Percentiles rank a stretch among this genome's conserved stretches.
Conservation (phyloP, 441 rosid species). For the Gossypium gossypioides region DNA sequence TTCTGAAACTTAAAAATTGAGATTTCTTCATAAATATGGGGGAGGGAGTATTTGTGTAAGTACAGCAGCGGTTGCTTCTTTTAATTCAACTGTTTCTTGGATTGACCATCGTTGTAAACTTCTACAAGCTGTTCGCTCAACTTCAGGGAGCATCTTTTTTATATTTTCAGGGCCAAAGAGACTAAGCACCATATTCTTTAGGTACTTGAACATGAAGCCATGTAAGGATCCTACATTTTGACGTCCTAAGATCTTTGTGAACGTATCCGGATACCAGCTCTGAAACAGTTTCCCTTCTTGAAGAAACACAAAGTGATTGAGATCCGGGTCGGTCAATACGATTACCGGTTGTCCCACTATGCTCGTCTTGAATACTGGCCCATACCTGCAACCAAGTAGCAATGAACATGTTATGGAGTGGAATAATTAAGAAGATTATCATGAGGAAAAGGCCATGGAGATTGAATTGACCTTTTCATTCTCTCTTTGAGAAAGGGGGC, state of each 20-base stretch:
- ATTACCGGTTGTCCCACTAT: slow-evolving; percentile 75
- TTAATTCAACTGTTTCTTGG: slow-evolving; percentile 53
- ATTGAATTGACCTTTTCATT: slow-evolving; percentile 41
- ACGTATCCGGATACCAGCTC: slow-evolving; percentile 97
- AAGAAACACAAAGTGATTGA: slow-evolving; percentile 72
- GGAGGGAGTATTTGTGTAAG: slow-evolving; percentile 13
- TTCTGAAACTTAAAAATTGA: background rate
- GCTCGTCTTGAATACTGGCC: slow-evolving; percentile 70
- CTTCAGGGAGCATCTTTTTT: slow-evolving; percentile 75
- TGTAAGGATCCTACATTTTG: slow-evolving; percentile 85
- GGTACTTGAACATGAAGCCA: slow-evolving; percentile 89
- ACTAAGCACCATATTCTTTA: slow-evolving; percentile 75
- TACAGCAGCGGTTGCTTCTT: slow-evolving; percentile 86
- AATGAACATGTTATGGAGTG: background rate
- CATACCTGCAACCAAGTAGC: slow-evolving; percentile 44
- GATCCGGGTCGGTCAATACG: slow-evolving; percentile 78
- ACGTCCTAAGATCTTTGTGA: slow-evolving; percentile 75
- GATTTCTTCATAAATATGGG: background rate
- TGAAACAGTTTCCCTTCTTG: slow-evolving; percentile 80
- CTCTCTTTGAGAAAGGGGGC: slow-evolving; percentile 61
- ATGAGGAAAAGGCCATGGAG: background rate
- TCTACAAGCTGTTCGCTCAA: slow-evolving; percentile 44
- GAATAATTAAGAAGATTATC: background rate
- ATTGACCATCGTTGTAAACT: slow-evolving; percentile 58
- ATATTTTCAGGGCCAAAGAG: slow-evolving; percentile 83